Evolutionary conservation across 2,329 filamentous ascomycete species (phyloP).

Genomic region (Sclerotinia sclerotiorum): DNA sequence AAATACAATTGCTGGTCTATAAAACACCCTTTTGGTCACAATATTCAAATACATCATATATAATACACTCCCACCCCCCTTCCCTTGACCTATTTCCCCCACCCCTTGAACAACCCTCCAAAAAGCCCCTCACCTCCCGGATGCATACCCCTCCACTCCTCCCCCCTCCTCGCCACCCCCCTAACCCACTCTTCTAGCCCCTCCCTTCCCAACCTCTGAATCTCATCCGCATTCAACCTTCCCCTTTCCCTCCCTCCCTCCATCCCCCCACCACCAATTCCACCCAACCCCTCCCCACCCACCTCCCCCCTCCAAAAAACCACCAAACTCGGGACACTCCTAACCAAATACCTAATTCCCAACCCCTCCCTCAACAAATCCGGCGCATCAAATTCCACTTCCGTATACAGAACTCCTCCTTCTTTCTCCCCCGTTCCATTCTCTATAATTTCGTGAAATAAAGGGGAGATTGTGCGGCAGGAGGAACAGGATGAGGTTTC

Average conservation of each 20-base stretch:
- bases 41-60: neutral
- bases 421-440: slow-evolving; percentile 51
- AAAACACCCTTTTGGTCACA: too few species aligned
- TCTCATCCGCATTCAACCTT: neutral
- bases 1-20: too few species aligned
- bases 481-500: slow-evolving; percentile 58
- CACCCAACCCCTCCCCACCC: slow-evolving; percentile 29
- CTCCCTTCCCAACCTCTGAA: slow-evolving; percentile 1
- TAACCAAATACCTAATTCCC: slow-evolving; percentile 58
- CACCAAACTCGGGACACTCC: slow-evolving; percentile 56
- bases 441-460: slow-evolving; percentile 51
- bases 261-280: neutral
- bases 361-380: slow-evolving; percentile 54
- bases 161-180: slow-evolving; percentile 6
- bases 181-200: slow-evolving; percentile 11
- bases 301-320: slow-evolving; percentile 44
- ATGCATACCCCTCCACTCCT: neutral
- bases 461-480: slow-evolving; percentile 52
- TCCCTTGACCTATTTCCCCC: neutral
- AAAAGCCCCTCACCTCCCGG: neutral
- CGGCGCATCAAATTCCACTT: slow-evolving; percentile 57
- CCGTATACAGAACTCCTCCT: slow-evolving; percentile 55
- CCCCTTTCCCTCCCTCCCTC: neutral
- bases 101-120: slow-evolving; percentile 3
- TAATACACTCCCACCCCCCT: neutral